These are phyloP conservation scores for Rubia yunnanensis DNA, from an alignment of 257 asterid genomes.

Conservation along the genomic window DNA sequence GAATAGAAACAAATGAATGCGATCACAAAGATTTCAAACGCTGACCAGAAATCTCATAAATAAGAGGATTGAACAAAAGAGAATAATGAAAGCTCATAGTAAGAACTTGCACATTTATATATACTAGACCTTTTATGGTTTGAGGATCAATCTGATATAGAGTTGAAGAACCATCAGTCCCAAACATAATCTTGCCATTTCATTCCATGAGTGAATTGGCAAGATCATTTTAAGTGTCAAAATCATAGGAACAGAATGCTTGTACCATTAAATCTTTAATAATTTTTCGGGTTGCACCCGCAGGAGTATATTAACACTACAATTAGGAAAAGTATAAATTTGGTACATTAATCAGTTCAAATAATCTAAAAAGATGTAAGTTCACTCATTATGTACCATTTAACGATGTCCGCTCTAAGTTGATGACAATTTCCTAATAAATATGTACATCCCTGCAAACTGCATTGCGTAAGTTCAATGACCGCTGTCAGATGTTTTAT, in stretches of 20 bases:
- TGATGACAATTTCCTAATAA: no score
- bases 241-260: neutral
- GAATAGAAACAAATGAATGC: neutral
- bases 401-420: no score
- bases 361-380: no score
- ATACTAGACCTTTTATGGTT: slow-evolving; percentile 50
- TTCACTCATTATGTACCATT: no score
- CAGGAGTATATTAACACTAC: neutral
- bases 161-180: slow-evolving; percentile 88
- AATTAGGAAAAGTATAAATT: no score
- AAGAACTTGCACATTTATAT: slow-evolving; percentile 12
- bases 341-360: no score
- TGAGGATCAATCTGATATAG: slow-evolving; percentile 68
- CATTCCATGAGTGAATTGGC: slow-evolving; percentile 61
- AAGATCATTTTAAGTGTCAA: slow-evolving; percentile 9
- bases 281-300: neutral
- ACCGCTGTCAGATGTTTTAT: no score
- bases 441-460: no score
- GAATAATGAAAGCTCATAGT: neutral
- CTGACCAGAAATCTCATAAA: neutral
- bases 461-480: no score
- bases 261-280: neutral
- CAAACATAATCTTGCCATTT: slow-evolving; percentile 62
- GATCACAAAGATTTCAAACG: neutral
- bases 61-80: neutral